phyloP scores from a whole-genome alignment of 768 basidiomycete species.

The Lactarius hengduanensis region DNA sequence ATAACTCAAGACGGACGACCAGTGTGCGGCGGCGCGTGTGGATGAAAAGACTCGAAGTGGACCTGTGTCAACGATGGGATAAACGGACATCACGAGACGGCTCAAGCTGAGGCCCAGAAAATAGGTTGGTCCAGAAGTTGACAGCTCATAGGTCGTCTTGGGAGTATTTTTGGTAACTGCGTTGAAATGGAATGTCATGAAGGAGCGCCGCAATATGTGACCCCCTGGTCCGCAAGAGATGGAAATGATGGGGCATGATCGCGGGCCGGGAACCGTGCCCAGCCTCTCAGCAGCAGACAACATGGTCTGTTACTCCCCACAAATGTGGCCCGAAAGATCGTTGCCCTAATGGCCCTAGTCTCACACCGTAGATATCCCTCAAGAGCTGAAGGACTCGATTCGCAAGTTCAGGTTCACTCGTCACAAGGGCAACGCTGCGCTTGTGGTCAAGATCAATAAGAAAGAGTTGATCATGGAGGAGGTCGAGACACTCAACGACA shows the following conservation, averaged over 20 bases:
- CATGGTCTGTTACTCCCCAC: slow-evolving; percentile 23
- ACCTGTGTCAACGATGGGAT: not conserved
- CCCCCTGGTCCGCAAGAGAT: too few relatives aligned
- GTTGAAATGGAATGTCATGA: not conserved
- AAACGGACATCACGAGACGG: not conserved
- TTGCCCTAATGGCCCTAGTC: slow-evolving; percentile 42
- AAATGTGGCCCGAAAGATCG: not conserved
- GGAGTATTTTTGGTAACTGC: not conserved
- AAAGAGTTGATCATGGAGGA: slow-evolving; percentile 76
- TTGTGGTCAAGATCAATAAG: slow-evolving; percentile 92
- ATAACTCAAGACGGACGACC: not conserved
- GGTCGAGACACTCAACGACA: slow-evolving; percentile 73
- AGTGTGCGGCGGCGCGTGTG: not conserved
- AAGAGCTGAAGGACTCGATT: slow-evolving; percentile 70
- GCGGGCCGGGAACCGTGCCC: not conserved
- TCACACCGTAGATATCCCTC: slow-evolving; percentile 82
- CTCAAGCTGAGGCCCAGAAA: not conserved
- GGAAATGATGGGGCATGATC: not conserved
- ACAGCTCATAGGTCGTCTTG: too few relatives aligned
- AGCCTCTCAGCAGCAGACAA: not conserved
- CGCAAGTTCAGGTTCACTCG: slow-evolving; percentile 80
- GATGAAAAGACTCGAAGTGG: not conserved
- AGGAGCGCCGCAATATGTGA: too few relatives aligned
- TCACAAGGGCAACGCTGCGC: slow-evolving; percentile 65
- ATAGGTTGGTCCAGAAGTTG: too few relatives aligned